Evolutionary conservation across 331 rosid genomes (phyloP).

Genomic region (Quercus phellos): DNA sequence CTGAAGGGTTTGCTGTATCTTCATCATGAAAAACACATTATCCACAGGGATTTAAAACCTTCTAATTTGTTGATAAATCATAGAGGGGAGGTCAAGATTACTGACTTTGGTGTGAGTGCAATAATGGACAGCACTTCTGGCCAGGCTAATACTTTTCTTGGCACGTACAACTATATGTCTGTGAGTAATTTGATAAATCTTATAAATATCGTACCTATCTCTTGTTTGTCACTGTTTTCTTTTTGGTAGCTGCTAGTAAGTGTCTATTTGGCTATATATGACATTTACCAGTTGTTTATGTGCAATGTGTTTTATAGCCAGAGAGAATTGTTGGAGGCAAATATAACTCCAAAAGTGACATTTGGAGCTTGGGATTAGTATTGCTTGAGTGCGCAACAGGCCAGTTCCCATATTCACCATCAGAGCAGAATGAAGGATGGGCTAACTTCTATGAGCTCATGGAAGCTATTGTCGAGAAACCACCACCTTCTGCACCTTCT

Average conservation of each 20-base stretch:
- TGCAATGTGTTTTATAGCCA: conserved; percentile 64
- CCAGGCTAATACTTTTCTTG: conserved; percentile 87
- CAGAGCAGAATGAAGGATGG: conserved; percentile 71
- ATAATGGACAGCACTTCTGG: conserved; percentile 85
- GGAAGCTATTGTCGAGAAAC: conserved; percentile 61
- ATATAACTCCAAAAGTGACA: conserved; percentile 88
- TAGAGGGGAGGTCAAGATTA: conserved; percentile 88
- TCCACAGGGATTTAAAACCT: conserved; percentile 95
- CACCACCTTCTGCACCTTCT: conserved; percentile 79
- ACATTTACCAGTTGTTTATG: conserved; percentile 12
- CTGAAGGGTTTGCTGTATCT: conserved; percentile 81
- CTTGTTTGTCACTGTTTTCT: neutral
- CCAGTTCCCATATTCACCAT: conserved; percentile 75
- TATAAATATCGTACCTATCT: conserved; percentile 8
- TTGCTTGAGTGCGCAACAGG: conserved; percentile 95
- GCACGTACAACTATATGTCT: conserved; percentile 93
- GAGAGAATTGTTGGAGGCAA: conserved; percentile 77
- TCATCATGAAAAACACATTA: conserved; percentile 84
- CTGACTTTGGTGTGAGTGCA: conserved; percentile 98
- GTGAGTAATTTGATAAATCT: conserved; percentile 48
- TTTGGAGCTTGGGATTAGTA: conserved; percentile 93
- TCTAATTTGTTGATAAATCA: conserved; percentile 90
- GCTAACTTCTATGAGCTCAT: conserved; percentile 73
- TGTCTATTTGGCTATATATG: neutral
- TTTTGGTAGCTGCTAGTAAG: neutral